Base-by-base conservation (phyloP, 257 asterid genomes). In the Nicotiana undulata region DNA sequence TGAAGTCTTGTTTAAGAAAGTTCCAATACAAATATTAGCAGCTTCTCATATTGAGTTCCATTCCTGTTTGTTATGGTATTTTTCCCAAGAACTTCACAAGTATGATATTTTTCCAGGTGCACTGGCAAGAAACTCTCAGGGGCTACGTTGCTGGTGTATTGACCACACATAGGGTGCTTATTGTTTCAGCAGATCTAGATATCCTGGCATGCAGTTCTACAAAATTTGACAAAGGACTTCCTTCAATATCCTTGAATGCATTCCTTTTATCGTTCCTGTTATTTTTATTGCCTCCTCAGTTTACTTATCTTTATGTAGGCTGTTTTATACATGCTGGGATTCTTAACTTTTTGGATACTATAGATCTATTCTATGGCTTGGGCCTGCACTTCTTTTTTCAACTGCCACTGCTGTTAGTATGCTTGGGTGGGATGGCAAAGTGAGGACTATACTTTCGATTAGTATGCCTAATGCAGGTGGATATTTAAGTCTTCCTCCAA, bases 401-500 rank as follows among this genome's bases (percentile, higher is more conserved):
- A 94, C 99, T 83, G 86, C 95, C 84, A 88, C 97, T 85, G 92
- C 98, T 82, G 86, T 96, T 81, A 89, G 89, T 84, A 81, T 96
- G 88, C 97, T 96, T 88, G 99, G 99, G 67, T 96, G 99, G 99
- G 99, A 96, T 91, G 92, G 98, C 83, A 94, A 90, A 91, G 99
- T 96, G 88, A 91, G 99, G 92, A 90, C 94, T 75, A 84, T 96
- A 81, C 94, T 96, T 80, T 96, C 98, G 22, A 92, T 89, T 88
- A 91, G 93, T 84, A 90, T 89, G 92, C 98, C 98, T 84, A 94
- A 96, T 89, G 93, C 99, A 91, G 99, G 99, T 96, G 64, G 17
- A 83, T 52, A 70, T 79, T 79, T 79, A 79, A 83, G 59, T 40
- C 51, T 80, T 84, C 20, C 79, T 81, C 79, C 72, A 79, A 63